Evolutionary conservation across 2,329 filamentous ascomycete genomes (phyloP).

Genomic region (Blastomyces silverae): DNA sequence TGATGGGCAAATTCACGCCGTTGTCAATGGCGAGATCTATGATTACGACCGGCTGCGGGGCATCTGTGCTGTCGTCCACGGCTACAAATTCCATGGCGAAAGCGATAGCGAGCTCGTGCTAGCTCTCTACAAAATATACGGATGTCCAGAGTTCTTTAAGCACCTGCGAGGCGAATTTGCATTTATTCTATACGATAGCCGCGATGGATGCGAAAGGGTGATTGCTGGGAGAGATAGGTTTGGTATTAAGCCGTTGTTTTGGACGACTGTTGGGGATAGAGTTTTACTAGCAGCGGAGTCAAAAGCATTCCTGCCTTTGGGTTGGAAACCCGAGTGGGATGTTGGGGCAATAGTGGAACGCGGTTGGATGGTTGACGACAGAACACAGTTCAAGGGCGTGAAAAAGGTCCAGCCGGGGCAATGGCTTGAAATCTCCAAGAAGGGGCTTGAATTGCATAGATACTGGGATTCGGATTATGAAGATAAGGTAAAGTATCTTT

Average conservation of each 20-base stretch:
- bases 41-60: constrained; percentile 44
- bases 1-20: constrained; percentile 44
- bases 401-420: constrained; percentile 27
- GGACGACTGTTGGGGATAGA: constrained; percentile 38
- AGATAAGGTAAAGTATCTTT: constrained; percentile 42
- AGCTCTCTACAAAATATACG: constrained; percentile 48
- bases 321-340: constrained; percentile 51
- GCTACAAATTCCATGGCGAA: constrained; percentile 43
- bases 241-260: constrained; percentile 54
- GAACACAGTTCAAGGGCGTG: constrained; percentile 49
- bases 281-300: constrained; percentile 49
- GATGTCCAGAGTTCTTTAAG: constrained; percentile 38
- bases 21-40: constrained; percentile 58
- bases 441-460: constrained; percentile 29
- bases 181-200: constrained; percentile 47
- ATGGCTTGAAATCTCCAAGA: constrained; percentile 9
- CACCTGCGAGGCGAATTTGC: constrained; percentile 52
- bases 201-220: constrained; percentile 32
- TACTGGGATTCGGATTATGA: constrained; percentile 52
- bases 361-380: constrained; percentile 41
- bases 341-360: constrained; percentile 42
- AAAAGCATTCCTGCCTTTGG: constrained; percentile 49
- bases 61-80: constrained; percentile 29
- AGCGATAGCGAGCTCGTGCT: constrained; percentile 50
- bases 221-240: constrained; percentile 50